These are phyloP conservation scores for Bisporella sp. DNA, from an alignment of 2,329 filamentous ascomycete species.

Conservation along the genomic window DNA sequence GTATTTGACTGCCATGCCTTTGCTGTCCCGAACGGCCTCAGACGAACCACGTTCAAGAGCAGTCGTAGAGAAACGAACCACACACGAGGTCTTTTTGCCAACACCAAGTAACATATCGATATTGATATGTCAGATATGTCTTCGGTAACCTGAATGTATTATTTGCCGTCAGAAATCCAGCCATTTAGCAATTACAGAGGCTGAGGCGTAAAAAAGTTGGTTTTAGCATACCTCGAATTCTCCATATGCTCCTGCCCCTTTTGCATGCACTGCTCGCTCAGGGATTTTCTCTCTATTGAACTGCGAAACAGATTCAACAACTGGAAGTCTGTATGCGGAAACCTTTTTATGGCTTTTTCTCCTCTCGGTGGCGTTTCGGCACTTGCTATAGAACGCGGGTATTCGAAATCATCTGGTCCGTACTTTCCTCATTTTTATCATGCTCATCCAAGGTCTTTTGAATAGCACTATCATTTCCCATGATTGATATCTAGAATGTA, in stretches of 20 bases:
- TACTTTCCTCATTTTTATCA: too few species aligned
- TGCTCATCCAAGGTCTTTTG: too few species aligned
- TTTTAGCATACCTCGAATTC: conserved; percentile 3
- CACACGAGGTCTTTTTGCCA: conserved; percentile 62
- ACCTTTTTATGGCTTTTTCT: too few species aligned
- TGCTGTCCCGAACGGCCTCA: conserved; percentile 60
- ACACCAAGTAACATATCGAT: conserved; percentile 39
- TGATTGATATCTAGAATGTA: too few species aligned
- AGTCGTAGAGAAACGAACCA: conserved; percentile 65
- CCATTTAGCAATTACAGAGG: too few species aligned
- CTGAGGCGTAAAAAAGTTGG: too few species aligned
- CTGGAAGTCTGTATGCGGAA: conserved; percentile 43
- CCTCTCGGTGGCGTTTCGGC: too few species aligned
- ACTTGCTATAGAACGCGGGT: too few species aligned
- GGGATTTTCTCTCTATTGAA: conserved; percentile 46
- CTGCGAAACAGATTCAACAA: conserved; percentile 53
- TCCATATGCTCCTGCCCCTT: conserved; percentile 37
- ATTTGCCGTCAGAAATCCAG: too few species aligned
- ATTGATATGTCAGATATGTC: conserved; percentile 8
- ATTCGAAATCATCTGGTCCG: too few species aligned
- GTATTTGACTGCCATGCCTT: conserved; percentile 65
- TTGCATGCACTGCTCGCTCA: conserved; percentile 55
- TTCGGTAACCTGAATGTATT: too few species aligned
- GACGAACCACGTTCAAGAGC: conserved; percentile 62
- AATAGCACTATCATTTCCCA: too few species aligned